These are phyloP conservation scores for Chionographis japonica DNA, from an alignment of 106 monocot species.

Conservation along the genomic window DNA sequence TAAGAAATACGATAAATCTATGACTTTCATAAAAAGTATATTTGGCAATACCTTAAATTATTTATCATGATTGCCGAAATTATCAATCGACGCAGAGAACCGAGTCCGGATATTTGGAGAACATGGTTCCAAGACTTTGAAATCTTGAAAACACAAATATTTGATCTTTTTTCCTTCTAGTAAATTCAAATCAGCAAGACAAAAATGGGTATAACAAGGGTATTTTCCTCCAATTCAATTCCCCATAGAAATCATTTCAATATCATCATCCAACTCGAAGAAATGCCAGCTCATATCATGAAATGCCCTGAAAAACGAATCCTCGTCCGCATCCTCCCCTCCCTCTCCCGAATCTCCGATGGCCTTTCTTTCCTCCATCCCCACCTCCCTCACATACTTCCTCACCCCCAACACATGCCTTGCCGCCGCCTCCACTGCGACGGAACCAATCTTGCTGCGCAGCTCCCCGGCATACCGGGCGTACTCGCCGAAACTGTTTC, in stretches of 20 bases:
- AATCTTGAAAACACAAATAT: too few relatives aligned
- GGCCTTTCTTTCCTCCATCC: slow-evolving; percentile 19
- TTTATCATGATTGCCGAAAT: too few relatives aligned
- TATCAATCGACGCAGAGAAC: too few relatives aligned
- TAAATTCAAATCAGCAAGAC: too few relatives aligned
- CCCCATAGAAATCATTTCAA: slow-evolving; percentile 10
- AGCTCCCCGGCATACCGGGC: slow-evolving; percentile 22
- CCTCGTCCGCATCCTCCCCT: slow-evolving; percentile 19
- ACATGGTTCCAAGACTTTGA: too few relatives aligned
- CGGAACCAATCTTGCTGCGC: slow-evolving; percentile 12
- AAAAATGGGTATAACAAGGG: not conserved
- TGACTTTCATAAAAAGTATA: too few relatives aligned
- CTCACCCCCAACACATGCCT: slow-evolving; percentile 32
- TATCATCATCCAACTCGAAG: slow-evolving; percentile 42
- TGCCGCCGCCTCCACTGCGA: slow-evolving; percentile 20
- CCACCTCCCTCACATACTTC: slow-evolving; percentile 49
- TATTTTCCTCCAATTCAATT: not conserved
- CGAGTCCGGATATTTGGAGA: too few relatives aligned
- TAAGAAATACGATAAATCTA: too few relatives aligned
- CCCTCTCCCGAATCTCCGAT: not conserved
- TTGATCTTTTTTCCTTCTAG: too few relatives aligned
- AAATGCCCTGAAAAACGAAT: slow-evolving; percentile 49
- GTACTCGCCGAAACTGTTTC: slow-evolving; percentile 79
- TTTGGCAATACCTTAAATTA: too few relatives aligned
- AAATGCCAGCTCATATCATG: slow-evolving; percentile 89